Evolutionary conservation across 352 stramenopile species (phyloP).

Genomic region (Globisporangium canariense): DNA sequence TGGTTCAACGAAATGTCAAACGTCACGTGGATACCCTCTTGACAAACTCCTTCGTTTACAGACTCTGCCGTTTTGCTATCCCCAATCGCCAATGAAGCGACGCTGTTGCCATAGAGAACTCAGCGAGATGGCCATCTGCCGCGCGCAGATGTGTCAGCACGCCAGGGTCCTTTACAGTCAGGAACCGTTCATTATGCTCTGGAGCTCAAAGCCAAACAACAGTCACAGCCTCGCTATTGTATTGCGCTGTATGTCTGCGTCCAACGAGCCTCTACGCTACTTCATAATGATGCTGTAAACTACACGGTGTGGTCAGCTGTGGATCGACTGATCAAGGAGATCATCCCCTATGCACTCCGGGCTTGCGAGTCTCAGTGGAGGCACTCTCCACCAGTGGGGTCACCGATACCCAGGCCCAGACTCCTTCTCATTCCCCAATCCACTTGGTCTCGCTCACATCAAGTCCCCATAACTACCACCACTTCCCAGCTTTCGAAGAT

Average conservation of each 20-base stretch:
- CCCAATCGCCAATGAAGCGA: neutral
- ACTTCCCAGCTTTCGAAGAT: constrained; percentile 8
- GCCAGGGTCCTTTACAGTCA: neutral
- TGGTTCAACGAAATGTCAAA: neutral
- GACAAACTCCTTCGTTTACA: neutral
- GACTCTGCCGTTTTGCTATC: neutral
- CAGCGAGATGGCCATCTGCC: neutral
- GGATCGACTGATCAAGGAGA: neutral
- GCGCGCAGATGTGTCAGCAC: neutral
- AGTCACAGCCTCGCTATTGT: neutral
- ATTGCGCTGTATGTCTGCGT: neutral
- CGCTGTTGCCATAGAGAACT: neutral
- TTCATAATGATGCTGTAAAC: neutral
- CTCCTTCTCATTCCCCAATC: constrained; percentile 15
- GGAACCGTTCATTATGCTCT: neutral
- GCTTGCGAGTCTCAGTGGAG: neutral
- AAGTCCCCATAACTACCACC: neutral
- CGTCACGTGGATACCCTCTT: neutral
- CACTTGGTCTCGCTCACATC: constrained; percentile 10
- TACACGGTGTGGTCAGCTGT: neutral
- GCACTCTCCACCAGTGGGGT: neutral
- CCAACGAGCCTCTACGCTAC: neutral
- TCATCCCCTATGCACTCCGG: neutral
- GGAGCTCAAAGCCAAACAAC: neutral
- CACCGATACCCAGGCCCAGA: neutral